Base-by-base conservation (phyloP, 108 stramenopile species). In the Parmales sp. region DNA sequence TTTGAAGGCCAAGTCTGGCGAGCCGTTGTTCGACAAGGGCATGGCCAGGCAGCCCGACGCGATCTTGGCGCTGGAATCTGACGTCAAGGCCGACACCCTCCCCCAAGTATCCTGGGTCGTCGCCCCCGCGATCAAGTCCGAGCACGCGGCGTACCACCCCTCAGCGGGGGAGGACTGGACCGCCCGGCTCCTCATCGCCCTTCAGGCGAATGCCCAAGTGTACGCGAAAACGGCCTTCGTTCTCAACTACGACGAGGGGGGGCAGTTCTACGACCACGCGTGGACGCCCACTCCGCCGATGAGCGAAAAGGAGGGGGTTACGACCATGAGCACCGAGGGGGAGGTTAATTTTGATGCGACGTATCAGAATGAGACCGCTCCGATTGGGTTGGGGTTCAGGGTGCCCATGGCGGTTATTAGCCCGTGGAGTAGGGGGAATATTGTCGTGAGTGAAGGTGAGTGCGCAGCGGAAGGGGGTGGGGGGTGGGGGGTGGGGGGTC, bases 241-340 rank as follows among this genome's bases (percentile, higher is more conserved):
- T 16, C 54, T 60, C 8, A 60, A 60, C 26, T 60, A 60, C 54
- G 54, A 60, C 54, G 54, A 60, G 54, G 54, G 54, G 5, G 54
- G 54, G 4, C 54, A 60, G 26, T 60, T 60, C 26, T 60, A 60
- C 26, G 54, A 60, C 26, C 54, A 60, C 54, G 54, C 54, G 31
- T 60, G 54, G 54, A 60, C 54, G 7, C 54, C 54, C 3, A 60
- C 54, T 5, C 54, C 54, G 2, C 54, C 54, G 8, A 60, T 60
- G 54, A 11, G n/a, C 28, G 26, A 60, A 6, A 34, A 11, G 13
- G 54, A 60, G 54, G 54, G 54, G 11, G 36, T 19, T 11, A 13
- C 28, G 3, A 60, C 54, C 16, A 34, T 60, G 3, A 34, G 31
- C 28, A 31, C 28, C 4, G 54, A 60, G 6, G 54, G 54, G 3